Conservation (phyloP, 2,329 filamentous ascomycete species). For the Fonsecaea pedrosoi region DNA sequence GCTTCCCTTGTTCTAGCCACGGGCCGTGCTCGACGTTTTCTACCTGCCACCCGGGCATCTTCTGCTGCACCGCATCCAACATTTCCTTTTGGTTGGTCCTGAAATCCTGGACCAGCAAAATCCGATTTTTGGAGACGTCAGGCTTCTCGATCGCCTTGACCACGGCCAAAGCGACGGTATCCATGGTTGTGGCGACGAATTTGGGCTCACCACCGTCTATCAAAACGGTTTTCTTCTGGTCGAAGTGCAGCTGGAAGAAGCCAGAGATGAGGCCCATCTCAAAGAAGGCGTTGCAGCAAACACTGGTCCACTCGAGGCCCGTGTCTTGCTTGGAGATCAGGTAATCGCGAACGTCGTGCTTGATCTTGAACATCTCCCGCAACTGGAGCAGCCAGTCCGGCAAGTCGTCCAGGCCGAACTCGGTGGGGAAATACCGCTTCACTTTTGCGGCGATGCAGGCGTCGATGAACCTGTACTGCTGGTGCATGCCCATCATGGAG, state of each 20-base stretch:
- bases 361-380: slow-evolving; percentile 41
- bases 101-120: slow-evolving; percentile 56
- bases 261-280: slow-evolving; percentile 46
- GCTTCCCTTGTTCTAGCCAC: slow-evolving; percentile 29
- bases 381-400: slow-evolving; percentile 34
- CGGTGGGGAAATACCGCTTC: slow-evolving; percentile 52
- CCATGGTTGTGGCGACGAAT: slow-evolving; percentile 59
- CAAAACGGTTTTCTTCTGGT: slow-evolving; percentile 52
- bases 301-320: slow-evolving; percentile 43
- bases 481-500: slow-evolving; percentile 33
- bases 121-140: slow-evolving; percentile 62
- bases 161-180: slow-evolving; percentile 56
- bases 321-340: slow-evolving; percentile 37
- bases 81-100: slow-evolving; percentile 55
- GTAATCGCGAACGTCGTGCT: slow-evolving; percentile 44
- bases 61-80: slow-evolving; percentile 40
- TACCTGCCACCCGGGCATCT: slow-evolving; percentile 31
- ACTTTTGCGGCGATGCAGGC: slow-evolving; percentile 49
- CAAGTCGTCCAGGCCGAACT: slow-evolving; percentile 41
- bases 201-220: slow-evolving; percentile 57
- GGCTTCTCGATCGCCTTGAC: slow-evolving; percentile 57
- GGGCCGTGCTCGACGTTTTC: slow-evolving; percentile 22
- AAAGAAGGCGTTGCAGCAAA: slow-evolving; percentile 46
- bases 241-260: slow-evolving; percentile 55
- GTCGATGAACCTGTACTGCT: slow-evolving; percentile 51